Conservation (phyloP, 23 red algal species). For the Gracilaria domingensis region DNA sequence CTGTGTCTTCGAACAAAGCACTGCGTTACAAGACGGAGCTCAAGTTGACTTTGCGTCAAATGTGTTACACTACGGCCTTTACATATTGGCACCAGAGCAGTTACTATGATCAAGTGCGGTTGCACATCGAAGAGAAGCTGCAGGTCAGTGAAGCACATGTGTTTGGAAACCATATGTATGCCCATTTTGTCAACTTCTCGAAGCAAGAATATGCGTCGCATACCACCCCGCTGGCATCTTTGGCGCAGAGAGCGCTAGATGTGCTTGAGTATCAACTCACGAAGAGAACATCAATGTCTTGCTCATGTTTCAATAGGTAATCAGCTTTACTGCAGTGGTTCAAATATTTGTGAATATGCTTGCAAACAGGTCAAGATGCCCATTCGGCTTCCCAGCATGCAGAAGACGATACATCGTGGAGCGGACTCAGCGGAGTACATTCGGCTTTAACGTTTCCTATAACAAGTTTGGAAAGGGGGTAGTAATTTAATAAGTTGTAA, state of each 20-base stretch:
- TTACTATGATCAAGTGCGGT: slow-evolving; percentile 79
- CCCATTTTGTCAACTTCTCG: slow-evolving; percentile 28
- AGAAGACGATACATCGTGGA: no score
- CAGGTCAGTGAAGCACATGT: slow-evolving; percentile 79
- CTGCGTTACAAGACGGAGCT: slow-evolving; percentile 29
- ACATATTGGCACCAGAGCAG: slow-evolving; percentile 80
- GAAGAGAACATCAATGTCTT: no score
- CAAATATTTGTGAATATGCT: no score
- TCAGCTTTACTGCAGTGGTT: no score
- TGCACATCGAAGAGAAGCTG: slow-evolving; percentile 80
- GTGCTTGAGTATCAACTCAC: no score
- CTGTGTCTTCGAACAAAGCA: slow-evolving; percentile 32
- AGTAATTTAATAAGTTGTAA: no score
- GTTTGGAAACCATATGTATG: slow-evolving; percentile 83
- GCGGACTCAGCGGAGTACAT: no score
- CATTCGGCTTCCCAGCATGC: no score
- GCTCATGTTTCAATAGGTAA: no score
- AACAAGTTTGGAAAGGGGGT: no score
- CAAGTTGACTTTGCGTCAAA: slow-evolving; percentile 36
- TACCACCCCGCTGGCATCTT: slow-evolving; percentile 49
- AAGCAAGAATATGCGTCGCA: slow-evolving; percentile 53
- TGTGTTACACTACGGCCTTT: slow-evolving; percentile 71
- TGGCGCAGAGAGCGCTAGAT: slow-evolving; percentile 42
- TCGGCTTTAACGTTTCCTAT: no score
- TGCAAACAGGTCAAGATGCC: no score